phyloP scores from a whole-genome alignment of 2,329 filamentous ascomycete genomes.

The Epichloe sp. region DNA sequence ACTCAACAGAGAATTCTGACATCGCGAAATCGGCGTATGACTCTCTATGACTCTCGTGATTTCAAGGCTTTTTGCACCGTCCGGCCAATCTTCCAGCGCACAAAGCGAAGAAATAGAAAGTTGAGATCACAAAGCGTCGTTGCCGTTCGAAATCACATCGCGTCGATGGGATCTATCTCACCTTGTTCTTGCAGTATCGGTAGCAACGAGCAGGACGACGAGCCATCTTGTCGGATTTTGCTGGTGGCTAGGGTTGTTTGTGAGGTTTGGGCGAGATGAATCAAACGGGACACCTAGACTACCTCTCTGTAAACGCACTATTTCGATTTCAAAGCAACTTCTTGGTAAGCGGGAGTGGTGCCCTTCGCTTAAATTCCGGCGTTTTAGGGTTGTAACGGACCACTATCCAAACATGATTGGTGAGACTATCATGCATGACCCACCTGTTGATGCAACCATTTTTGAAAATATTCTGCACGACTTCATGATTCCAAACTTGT shows the following conservation, averaged over 20 bases:
- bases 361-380: slow-evolving; percentile 24
- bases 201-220: slow-evolving; percentile 99
- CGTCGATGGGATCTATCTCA: slow-evolving; percentile 33
- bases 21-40: not conserved
- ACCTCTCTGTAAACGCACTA: slow-evolving; percentile 16
- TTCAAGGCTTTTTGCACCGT: not conserved
- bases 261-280: slow-evolving; percentile 22
- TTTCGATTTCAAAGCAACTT: slow-evolving; percentile 43
- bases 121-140: not conserved
- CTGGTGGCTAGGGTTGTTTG: slow-evolving; percentile 19
- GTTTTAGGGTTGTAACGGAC: slow-evolving; percentile 24
- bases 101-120: not conserved
- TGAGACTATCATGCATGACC: not conserved
- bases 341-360: slow-evolving; percentile 18
- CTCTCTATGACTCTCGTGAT: not conserved
- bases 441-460: not conserved
- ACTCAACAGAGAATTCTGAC: not conserved
- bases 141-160: not conserved
- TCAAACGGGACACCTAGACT: slow-evolving; percentile 12
- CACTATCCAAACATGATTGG: not conserved
- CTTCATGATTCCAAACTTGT: not conserved
- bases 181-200: slow-evolving; percentile 99
- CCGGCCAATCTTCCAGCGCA: not conserved
- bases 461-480: not conserved
- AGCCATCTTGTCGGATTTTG: slow-evolving; percentile 79